phyloP scores from a whole-genome alignment of 805 yeast species.

The Ogataea naganishii region DNA sequence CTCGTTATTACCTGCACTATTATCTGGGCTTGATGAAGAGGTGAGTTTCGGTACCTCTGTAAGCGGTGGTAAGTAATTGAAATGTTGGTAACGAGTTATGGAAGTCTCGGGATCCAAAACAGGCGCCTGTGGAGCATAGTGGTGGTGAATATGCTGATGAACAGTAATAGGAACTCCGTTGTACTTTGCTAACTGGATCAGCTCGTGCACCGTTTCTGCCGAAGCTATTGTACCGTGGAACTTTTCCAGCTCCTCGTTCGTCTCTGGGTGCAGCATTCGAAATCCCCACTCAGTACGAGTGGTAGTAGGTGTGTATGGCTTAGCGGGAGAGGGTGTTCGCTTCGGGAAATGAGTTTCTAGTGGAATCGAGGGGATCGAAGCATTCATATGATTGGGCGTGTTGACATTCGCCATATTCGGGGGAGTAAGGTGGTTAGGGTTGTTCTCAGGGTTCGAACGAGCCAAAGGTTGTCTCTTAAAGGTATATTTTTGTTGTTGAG shows the following conservation, averaged over 20 bases:
- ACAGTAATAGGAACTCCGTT: slow-evolving; percentile 55
- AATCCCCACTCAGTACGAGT: slow-evolving; percentile 54
- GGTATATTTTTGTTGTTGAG: slow-evolving; percentile 3
- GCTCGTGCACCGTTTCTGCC: slow-evolving; percentile 44
- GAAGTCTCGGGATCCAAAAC: slow-evolving; percentile 42
- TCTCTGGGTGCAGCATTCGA: slow-evolving; percentile 35
- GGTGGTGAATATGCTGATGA: slow-evolving; percentile 83
- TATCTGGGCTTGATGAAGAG: slow-evolving; percentile 42
- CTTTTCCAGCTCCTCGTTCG: slow-evolving; percentile 34
- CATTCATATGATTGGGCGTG: slow-evolving; percentile 1
- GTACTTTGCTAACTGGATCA: slow-evolving; percentile 52
- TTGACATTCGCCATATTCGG: slow-evolving; percentile 1
- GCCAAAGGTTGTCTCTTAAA: slow-evolving; percentile 12
- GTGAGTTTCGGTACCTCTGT: slow-evolving; percentile 64
- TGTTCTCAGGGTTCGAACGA: background rate
- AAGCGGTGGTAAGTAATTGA: slow-evolving; percentile 64
- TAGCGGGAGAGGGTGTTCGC: slow-evolving; percentile 7
- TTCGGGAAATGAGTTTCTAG: slow-evolving; percentile 4
- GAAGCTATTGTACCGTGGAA: slow-evolving; percentile 40
- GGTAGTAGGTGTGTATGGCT: slow-evolving; percentile 12
- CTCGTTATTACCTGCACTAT: slow-evolving; percentile 12
- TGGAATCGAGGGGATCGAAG: slow-evolving; percentile 5
- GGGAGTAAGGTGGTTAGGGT: background rate
- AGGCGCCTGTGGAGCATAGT: slow-evolving; percentile 42
- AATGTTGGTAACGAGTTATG: slow-evolving; percentile 55